Base-by-base conservation (phyloP, 2,329 filamentous ascomycete genomes). In the Penicillium verrucosum region DNA sequence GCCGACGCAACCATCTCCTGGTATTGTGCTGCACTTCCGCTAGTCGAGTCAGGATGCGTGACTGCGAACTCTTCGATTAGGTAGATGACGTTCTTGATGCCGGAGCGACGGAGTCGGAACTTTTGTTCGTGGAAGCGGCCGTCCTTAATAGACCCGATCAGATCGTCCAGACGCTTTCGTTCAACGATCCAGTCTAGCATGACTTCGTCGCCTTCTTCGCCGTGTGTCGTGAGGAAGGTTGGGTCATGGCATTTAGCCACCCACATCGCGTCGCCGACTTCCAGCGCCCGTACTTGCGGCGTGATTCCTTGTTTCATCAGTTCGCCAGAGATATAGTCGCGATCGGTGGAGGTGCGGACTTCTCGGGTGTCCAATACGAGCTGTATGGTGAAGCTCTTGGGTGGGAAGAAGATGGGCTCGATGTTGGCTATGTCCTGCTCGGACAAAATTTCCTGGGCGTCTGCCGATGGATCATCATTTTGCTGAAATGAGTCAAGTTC, bases 51-150 rank as follows among this genome's bases (percentile, higher is more conserved):
- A 0, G 59, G 42, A n/a, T 81, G 68, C 42, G 86, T 81, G 68
- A 90, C 80, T 11, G 81, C 70, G 56, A 88, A 87, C 63, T 92
- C 86, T 68, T 94, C 90, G 54, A 94, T 82, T 25, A 94, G 80
- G 67, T 93, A 94, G 37, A 90, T 81, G 14, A 92, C 87, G 64
- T 92, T 89, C 56, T 83, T 84, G n/a, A 90, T 79, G 0, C 89
- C 89, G 0, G 85, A 89, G 50, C 85, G 85, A 53, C 83, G 82
- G 11, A 93, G 80, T 1, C 90, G 86, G 68, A 92, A 93, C 69
- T 94, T 93, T 69, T 94, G 90, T 70, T 94, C 90, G 63, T 88
- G 87, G 65, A 92, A 93, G 2, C 90, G 85, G 1, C 89, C 89
- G 60, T 93, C 90, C 71, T 89, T 91, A 74, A 94, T 90, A 60